Evolutionary conservation across 2,329 filamentous ascomycete genomes (phyloP), one percentile per base, ranked within the genome.

Genomic region (Penicillium brasilianum): DNA sequence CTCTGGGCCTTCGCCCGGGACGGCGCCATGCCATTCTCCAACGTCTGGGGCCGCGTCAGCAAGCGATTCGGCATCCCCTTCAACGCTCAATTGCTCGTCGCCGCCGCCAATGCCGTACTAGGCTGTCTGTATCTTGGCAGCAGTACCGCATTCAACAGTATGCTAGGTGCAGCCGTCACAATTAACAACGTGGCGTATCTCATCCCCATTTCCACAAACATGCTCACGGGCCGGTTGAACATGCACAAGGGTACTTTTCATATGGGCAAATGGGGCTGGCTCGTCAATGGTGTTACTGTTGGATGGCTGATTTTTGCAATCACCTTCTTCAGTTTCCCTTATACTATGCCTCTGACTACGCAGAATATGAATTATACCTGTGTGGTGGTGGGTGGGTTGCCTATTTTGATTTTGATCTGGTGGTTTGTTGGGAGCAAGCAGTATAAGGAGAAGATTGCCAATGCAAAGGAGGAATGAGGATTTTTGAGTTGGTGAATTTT

Each of bases 61-160:
- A 60, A 61, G 1, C 74, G 14, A 64, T 67, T 37, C 77, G 79
- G 71, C 66, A 79, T 48, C 48, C 86, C 86, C 0, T 82, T 86
- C 69, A 85, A 86, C 63, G 83, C 86, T 0, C 86, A 85, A 2
- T 59, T 88, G 0, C 77, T 81, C 25, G 83, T 82, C 70, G 73
- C 78, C 0, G 62, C 78, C 36, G 77, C 83, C 55, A 83, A 82
- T 20, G 86, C 85, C 0, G 69, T 88, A 0, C 76, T 91, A 0
- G 88, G 87, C 0, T 81, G 81, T 37, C 86, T 91, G 39, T 90
- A 90, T 59, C 82, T 91, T 1, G 88, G 86, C n/a, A 87, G 82
- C 37, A 84, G 80, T 2, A 88, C 87, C 0, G 89, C 89, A 0
- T 91, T 91, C 74, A 85, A 85, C 50, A 87, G 88, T 0, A 74